Evolutionary conservation across 805 yeast species (phyloP), one percentile per base, ranked within the genome.

Genomic region (Kockiozyma suomiensis): DNA sequence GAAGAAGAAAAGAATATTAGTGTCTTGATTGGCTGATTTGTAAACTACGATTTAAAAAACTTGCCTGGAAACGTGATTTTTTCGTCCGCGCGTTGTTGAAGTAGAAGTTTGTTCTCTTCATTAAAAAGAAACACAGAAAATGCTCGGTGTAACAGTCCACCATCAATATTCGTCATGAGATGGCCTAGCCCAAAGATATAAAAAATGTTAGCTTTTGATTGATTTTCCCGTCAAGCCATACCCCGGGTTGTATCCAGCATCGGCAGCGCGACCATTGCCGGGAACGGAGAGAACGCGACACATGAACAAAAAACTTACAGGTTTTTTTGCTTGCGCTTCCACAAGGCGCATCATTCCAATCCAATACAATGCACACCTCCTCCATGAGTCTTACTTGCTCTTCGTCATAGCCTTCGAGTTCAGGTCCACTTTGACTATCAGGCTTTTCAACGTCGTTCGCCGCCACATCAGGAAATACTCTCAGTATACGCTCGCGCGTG

Each of bases 341-440:
- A 53, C 91, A 79, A 3, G 97, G 96, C 49, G 70, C 76, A 74
- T 94, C 99, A 69, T 91, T 76, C 79, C 87, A 86, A 73, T 94
- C 97, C 64, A 92, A 78, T 1, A 93, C 97, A 61, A 94, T 91
- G 75, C 99, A 94, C 64, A 92, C 85, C 75, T 94, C 99, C 68
- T 92, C 96, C 99, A 94, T 94, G 62, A 94, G 79, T 70, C 85
- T 83, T 74, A 94, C 90, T 75, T 94, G 99, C 73, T 93, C 98
- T 71, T 86, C 87, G 74, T 94, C 97, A 67, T 92, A 94, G 5
- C 97, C 97, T 3, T 78, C 79, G 65, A 92, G 88, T n/a, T 89
- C 72, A 25, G 68, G 71, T n/a, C 71, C 67, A 56, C 69, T 72
- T 35, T 66, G 66, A 21, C 50, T 40, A 37, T 41, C 47, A 32